Evolutionary conservation across 495 filamentous ascomycete species (phyloP).

Genomic region (Halenospora varia): DNA sequence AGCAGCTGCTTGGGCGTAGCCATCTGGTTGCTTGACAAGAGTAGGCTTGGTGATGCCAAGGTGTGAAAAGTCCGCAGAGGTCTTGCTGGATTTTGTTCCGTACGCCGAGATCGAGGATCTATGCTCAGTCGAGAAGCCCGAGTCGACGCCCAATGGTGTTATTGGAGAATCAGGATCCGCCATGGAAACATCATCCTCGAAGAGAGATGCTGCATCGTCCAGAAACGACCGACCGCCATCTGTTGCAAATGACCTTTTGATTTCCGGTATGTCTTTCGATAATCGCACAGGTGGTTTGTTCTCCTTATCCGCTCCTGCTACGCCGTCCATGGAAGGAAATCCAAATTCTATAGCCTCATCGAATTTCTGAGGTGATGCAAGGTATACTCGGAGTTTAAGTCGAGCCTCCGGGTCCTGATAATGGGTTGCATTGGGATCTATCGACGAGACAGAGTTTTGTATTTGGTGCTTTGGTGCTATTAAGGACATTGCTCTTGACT

Average conservation of each 20-base stretch:
- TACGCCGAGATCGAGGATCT: slow-evolving; percentile 1
- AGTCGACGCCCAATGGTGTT: slow-evolving; percentile 36
- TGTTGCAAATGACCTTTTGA: slow-evolving; percentile 30
- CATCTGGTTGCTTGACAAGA: slow-evolving; percentile 28
- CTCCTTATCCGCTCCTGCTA: slow-evolving; percentile 27
- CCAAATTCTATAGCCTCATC: slow-evolving; percentile 94
- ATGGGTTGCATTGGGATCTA: slow-evolving; percentile 72
- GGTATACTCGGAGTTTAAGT: slow-evolving; percentile 79
- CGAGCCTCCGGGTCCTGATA: slow-evolving; percentile 91
- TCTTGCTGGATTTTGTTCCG: slow-evolving; percentile 10
- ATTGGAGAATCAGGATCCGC: slow-evolving; percentile 49
- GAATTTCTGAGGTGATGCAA: slow-evolving; percentile 90
- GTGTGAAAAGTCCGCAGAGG: slow-evolving; percentile 24
- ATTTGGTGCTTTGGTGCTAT: slow-evolving; percentile 40
- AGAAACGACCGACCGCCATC: slow-evolving; percentile 36
- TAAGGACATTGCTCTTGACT: slow-evolving; percentile 44
- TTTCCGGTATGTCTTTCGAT: slow-evolving; percentile 9
- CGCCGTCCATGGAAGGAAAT: slow-evolving; percentile 62
- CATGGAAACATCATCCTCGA: slow-evolving; percentile 47
- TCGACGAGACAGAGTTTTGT: slow-evolving; percentile 39
- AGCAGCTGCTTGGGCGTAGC: slow-evolving; percentile 50
- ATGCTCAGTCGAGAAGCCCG: slow-evolving; percentile 11
- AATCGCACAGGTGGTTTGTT: slow-evolving; percentile 23
- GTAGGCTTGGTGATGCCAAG: slow-evolving; percentile 18
- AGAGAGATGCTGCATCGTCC: slow-evolving; percentile 37